Conservation (phyloP, 140 eudicot genomes). For the Senecio squalidus region DNA sequence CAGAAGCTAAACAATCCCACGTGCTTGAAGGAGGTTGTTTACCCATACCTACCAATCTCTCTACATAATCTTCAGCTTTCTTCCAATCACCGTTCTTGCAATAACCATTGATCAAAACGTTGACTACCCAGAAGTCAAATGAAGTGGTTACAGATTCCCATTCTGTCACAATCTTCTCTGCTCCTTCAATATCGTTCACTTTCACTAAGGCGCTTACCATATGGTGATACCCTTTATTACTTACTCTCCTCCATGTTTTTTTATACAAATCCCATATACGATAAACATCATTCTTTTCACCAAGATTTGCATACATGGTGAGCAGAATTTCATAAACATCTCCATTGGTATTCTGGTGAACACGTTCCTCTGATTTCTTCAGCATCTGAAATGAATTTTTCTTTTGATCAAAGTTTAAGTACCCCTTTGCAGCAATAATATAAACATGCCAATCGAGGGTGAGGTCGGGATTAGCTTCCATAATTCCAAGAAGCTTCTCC, state of each 20-base stretch:
- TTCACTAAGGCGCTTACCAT: constrained; percentile 40
- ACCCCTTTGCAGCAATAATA: constrained; percentile 45
- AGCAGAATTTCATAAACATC: constrained; percentile 27
- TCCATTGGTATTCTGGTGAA: constrained; percentile 1
- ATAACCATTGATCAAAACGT: constrained; percentile 35
- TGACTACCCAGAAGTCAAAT: constrained; percentile 34
- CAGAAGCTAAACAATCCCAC: constrained; percentile 40
- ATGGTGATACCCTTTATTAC: constrained; percentile 27
- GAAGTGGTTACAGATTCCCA: constrained; percentile 19
- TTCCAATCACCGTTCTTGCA: constrained; percentile 33
- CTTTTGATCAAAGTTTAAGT: constrained; percentile 24
- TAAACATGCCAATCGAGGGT: constrained; percentile 33
- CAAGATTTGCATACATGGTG: constrained; percentile 34
- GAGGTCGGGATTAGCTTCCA: constrained; percentile 27
- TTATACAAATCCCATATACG: constrained; percentile 44
- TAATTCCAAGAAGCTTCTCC: constrained; percentile 35
- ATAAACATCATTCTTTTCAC: constrained; percentile 28
- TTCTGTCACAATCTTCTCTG: constrained; percentile 37
- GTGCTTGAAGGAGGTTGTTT: constrained; percentile 30
- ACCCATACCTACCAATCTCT: constrained; percentile 27
- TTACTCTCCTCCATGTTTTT: constrained; percentile 6
- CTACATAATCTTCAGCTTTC: constrained; percentile 37
- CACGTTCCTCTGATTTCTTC: constrained; percentile 33
- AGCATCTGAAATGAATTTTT: constrained; percentile 27
- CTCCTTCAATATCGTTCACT: constrained; percentile 45